A percentile compares a stretch with the other conserved stretches of the same genome.
Conservation (phyloP, 2,329 filamentous ascomycete species). For the Stagonosporopsis vannaccii region DNA sequence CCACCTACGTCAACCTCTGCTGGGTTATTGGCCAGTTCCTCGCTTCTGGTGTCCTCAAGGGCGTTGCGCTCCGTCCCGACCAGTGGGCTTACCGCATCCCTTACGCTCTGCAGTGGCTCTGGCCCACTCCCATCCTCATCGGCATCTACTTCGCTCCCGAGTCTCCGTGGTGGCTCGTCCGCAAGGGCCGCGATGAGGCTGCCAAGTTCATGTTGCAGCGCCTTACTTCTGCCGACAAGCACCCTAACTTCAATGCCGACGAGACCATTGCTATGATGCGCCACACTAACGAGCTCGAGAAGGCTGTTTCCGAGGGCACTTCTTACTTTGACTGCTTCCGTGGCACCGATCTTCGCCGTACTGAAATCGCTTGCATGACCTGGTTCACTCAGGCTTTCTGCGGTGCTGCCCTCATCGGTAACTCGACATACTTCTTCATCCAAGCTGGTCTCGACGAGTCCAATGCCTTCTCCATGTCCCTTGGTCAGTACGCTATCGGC, state of each 20-base stretch:
- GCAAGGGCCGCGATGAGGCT: slow-evolving; percentile 68
- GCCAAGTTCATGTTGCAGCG: slow-evolving; percentile 71
- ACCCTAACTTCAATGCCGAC: slow-evolving; percentile 52
- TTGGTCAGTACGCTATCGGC: slow-evolving; percentile 66
- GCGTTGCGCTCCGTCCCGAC: slow-evolving; percentile 68
- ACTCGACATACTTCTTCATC: slow-evolving; percentile 57
- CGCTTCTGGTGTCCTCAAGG: slow-evolving; percentile 73
- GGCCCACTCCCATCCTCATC: slow-evolving; percentile 72
- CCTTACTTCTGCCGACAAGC: slow-evolving; percentile 62
- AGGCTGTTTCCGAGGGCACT: slow-evolving; percentile 70
- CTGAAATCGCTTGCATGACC: slow-evolving; percentile 68
- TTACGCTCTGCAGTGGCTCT: slow-evolving; percentile 79
- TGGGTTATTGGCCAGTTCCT: slow-evolving; percentile 79
- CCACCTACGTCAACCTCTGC: slow-evolving; percentile 78
- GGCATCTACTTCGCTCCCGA: slow-evolving; percentile 74
- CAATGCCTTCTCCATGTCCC: slow-evolving; percentile 54
- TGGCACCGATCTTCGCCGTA: slow-evolving; percentile 79
- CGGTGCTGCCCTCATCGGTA: slow-evolving; percentile 45
- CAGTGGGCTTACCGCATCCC: slow-evolving; percentile 72
- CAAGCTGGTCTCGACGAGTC: slow-evolving; percentile 55
- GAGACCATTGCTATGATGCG: slow-evolving; percentile 86
- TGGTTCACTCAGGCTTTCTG: slow-evolving; percentile 57
- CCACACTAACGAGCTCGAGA: slow-evolving; percentile 82
- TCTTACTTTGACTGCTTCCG: slow-evolving; percentile 85
- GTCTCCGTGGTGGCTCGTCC: slow-evolving; percentile 77